phyloP scores from a whole-genome alignment of 2,329 filamentous ascomycete genomes.

The Neonectria ditissima region DNA sequence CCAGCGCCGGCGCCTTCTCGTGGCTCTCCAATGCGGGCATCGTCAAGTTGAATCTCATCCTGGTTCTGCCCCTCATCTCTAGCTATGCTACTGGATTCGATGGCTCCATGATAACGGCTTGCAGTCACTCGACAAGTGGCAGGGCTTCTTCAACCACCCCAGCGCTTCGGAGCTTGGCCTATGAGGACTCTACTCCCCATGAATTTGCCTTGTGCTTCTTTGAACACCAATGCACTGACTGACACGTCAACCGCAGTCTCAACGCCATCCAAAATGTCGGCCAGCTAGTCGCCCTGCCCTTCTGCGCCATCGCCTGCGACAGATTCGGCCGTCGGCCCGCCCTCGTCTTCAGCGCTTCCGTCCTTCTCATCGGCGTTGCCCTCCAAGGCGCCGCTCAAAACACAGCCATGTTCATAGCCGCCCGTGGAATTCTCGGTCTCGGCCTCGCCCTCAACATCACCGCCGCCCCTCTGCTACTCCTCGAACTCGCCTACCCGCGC shows the following conservation, averaged over 20 bases:
- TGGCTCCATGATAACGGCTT: slow-evolving; percentile 31
- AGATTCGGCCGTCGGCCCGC: slow-evolving; percentile 33
- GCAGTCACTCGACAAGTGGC: slow-evolving; percentile 10
- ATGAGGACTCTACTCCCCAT: not conserved
- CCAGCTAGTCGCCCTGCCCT: slow-evolving; percentile 31
- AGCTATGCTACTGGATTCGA: slow-evolving; percentile 33
- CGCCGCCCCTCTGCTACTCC: slow-evolving; percentile 25
- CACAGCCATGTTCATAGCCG: slow-evolving; percentile 24
- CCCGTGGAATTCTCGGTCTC: slow-evolving; percentile 32
- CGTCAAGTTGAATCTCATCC: slow-evolving; percentile 18
- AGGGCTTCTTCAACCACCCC: slow-evolving; percentile 5
- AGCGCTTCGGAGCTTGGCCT: slow-evolving; percentile 14
- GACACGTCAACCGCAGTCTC: slow-evolving; percentile 5
- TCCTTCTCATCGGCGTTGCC: slow-evolving; percentile 25
- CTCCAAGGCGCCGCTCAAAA: slow-evolving; percentile 23
- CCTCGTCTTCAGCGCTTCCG: slow-evolving; percentile 26
- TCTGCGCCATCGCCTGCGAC: slow-evolving; percentile 31
- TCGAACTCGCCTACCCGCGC: slow-evolving; percentile 33
- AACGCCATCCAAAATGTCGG: slow-evolving; percentile 37
- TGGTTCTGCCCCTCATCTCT: slow-evolving; percentile 14
- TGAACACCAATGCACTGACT: not conserved
- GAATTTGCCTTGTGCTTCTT: not conserved
- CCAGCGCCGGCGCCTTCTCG: slow-evolving; percentile 5
- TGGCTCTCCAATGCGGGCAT: slow-evolving; percentile 17
- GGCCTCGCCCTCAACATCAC: slow-evolving; percentile 34